Conservation (phyloP, 2,329 filamentous ascomycete genomes). For the Fusarium succisae region DNA sequence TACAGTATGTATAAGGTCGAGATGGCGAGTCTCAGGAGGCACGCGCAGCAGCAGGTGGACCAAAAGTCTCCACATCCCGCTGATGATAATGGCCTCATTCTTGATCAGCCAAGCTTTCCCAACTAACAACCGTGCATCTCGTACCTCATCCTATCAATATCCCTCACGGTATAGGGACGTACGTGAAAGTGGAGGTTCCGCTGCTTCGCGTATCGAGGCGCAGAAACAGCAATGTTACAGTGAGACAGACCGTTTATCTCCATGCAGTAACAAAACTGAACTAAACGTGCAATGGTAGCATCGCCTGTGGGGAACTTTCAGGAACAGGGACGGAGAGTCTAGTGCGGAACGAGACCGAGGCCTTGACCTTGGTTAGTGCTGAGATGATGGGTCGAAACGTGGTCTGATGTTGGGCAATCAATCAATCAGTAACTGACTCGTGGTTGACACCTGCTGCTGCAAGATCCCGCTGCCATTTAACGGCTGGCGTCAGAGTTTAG, state of each 20-base stretch:
- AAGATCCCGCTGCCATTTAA: conserved; percentile 24
- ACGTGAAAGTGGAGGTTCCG: neutral
- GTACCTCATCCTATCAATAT: neutral
- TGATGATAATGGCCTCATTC: conserved; percentile 28
- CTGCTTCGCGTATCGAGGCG: conserved; percentile 21
- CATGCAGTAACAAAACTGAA: neutral
- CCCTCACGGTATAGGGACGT: neutral
- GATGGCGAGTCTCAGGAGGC: conserved; percentile 7
- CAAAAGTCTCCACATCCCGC: conserved; percentile 22
- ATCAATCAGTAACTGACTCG: neutral
- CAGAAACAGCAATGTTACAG: neutral
- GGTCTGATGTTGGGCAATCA: conserved; percentile 5
- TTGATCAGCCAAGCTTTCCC: conserved; percentile 31
- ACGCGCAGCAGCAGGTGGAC: conserved; percentile 5
- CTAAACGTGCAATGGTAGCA: conserved; percentile 18
- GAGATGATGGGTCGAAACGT: conserved; percentile 7
- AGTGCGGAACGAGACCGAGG: conserved; percentile 22
- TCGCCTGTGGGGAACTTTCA: neutral
- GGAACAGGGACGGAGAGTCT: neutral
- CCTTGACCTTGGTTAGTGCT: conserved; percentile 2
- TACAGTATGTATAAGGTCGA: neutral
- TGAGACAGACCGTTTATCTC: conserved; percentile 11
- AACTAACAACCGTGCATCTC: neutral
- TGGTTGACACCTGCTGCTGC: conserved; percentile 1
- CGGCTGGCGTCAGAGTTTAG: conserved; percentile 1